Base-by-base conservation (phyloP, 2,329 filamentous ascomycete species). In the Diplodia corticola region DNA sequence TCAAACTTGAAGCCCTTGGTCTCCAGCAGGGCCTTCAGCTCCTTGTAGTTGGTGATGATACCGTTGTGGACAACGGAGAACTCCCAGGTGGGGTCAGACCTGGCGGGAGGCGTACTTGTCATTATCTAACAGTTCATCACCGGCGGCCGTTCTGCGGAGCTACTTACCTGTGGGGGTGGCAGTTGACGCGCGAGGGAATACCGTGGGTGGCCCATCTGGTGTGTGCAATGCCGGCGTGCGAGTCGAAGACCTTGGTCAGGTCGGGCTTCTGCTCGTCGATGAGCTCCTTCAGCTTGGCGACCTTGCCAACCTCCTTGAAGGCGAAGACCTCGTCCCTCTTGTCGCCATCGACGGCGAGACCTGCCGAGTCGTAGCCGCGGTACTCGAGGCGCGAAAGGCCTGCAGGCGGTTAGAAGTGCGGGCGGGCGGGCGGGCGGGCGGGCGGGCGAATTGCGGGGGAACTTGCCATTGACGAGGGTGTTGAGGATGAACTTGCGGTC, bases 21-120 rank as follows among this genome's bases (percentile, higher is more conserved):
- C 82, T 90, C 87, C 73, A 99, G 87, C 70, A 99, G 89, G 69
- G 91, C 92, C 88, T 94, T 97, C 75, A 99, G 85, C 84, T 99
- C 95, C 87, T 99, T 99, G 88, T 99, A 99, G 88, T 99, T 99
- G 84, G 95, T 99, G 82, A 99, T 99, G 86, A 99, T 99, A 78
- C 95, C 95, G 83, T 99, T 99, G 90, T 99, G 95, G 69, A 98
- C 95, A 74, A 99, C 89, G 71, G 92, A 87, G 81, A 99, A 99
- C 83, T 99, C 91, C 93, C 94, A 99, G 75, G 84, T 91, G 74
- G 90, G 88, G 80, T 99, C 95, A 71, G 94, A 98, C 81, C 93
- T 96, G 68, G 24, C 55, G 9, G 61, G 50, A 26, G 63, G 51
- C 53, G 55, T 48, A 49, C 44, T 46, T 17, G 64, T 66, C 44